Base-by-base conservation (phyloP, 2,329 filamentous ascomycete species). In the Paraphoma chrysanthemicola region DNA sequence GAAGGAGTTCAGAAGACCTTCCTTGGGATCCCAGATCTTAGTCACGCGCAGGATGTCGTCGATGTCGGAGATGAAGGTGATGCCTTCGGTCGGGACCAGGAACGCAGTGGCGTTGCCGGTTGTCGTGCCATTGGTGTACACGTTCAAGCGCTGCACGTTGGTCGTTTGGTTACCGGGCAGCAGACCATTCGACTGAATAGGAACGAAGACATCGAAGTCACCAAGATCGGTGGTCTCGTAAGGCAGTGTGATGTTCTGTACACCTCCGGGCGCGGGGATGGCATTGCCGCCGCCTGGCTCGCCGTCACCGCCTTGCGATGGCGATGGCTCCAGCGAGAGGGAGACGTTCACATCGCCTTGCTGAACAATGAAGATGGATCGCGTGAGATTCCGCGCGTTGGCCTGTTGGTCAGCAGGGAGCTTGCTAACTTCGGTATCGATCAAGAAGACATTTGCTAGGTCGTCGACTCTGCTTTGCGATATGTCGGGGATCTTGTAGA, bases 21-120 rank as follows among this genome's bases (percentile, higher is more conserved):
- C 84, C 62, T 87, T 86, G 0, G 90, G 90, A 46, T 90, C 76
- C 73, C 91, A 93, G 71, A 93, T 93, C 76, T 92, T 91, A 53
- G 90, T 93, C 1, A 93, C 79, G n/a, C 90, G 87, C 0, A 93
- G 83, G 55, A 92, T 92, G 69, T 93, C 91, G 64, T 93, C 90
- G 59, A 93, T 91, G 68, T 93, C 91, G 1, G 87, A 90, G 64
- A 93, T 80, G 57, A 93, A 82, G 1, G 90, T 93, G 18, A 92
- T 77, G 16, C 91, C 91, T 12, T 82, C 80, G 0, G 86, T 80
- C 0, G 91, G 90, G 0, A 93, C 89, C 1, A 93, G 84, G 69
- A 91, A 93, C 0, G 89, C 88, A 1, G 90, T 93, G 5, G 88
- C 85, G 66, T 93, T 93, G 51, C 90, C 90, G 1, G 84, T 85